Conservation (phyloP, 1,139 yeast genomes). For the Taiozyma sp. region DNA sequence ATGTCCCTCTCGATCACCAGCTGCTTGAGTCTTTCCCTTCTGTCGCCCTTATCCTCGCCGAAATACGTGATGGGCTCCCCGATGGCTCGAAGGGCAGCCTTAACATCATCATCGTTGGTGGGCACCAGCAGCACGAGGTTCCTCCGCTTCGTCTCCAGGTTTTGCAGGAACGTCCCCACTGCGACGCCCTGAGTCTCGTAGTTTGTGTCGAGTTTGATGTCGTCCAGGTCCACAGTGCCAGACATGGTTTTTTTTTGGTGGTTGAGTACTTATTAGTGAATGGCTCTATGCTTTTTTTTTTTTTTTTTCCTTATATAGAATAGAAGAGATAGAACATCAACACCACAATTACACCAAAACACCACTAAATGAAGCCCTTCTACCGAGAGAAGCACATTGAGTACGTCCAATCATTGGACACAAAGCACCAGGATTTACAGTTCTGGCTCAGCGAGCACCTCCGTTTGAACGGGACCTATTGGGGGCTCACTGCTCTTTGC, state of each 20-base stretch:
- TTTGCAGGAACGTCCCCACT: conserved; percentile 24
- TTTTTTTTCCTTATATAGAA: no score
- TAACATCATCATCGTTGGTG: conserved; percentile 60
- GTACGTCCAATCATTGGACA: conserved; percentile 47
- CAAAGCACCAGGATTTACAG: conserved; percentile 54
- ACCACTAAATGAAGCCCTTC: conserved; percentile 2
- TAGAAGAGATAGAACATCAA: no score
- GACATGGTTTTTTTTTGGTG: neutral
- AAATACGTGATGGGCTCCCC: conserved; percentile 56
- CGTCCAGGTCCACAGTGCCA: conserved; percentile 7
- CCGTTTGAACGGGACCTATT: conserved; percentile 85
- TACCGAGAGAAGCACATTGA: conserved; percentile 44
- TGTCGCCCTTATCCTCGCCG: conserved; percentile 58
- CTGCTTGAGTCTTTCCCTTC: conserved; percentile 54
- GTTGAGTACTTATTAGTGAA: neutral
- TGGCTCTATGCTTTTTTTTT: neutral
- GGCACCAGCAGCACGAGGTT: conserved; percentile 40
- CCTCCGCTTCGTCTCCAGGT: conserved; percentile 23
- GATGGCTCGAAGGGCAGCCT: conserved; percentile 39
- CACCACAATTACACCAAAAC: neutral
- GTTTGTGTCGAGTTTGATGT: conserved; percentile 16
- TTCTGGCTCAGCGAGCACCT: conserved; percentile 92
- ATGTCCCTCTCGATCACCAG: conserved; percentile 29
- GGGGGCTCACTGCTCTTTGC: conserved; percentile 85
- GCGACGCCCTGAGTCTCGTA: conserved; percentile 19